Base-by-base conservation (phyloP, 352 stramenopile genomes). In the Globisporangium viniferum region DNA sequence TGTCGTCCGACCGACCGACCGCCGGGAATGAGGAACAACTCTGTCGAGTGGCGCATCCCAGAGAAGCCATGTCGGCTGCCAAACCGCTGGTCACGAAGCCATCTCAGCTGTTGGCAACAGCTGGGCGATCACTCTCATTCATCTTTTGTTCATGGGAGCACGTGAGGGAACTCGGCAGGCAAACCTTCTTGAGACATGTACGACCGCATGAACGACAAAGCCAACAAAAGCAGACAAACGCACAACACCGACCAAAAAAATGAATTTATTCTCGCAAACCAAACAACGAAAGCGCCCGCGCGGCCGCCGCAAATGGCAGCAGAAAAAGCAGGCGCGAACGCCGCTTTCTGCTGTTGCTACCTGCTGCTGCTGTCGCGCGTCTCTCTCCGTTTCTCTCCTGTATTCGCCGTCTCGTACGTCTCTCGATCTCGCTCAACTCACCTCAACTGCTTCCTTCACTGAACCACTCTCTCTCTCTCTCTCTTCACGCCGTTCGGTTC, bases 251-350 rank as follows among this genome's bases (percentile, higher is more conserved):
- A 69, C 53, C 64, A 62, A 69, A 69, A 69, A 69, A 69, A 69
- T 69, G 64, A 69, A 69, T 69, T 62, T 69, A 69, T 69, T 69
- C 64, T 68, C 55, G 54, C 60, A 66, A 66, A 68, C 63, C 46
- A 67, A 67, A 46, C 63, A 62, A 68, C 39, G 48, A 27, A 33
- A 29, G 27, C 29, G 27, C 27, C 22, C 3, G 31, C n/a, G n/a
- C n/a, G 20, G 44, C 20, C 27, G 12, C 18, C 27, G 15, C 44
- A 36, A 41, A 48, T 20, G 29, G 24, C 18, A 29, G 49, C 33
- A 59, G 33, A 7, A 51, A 36, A 51, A 36, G 22, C 5, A 29
- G 59, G 55, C 29, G 20, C 9, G 20, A 24, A 24, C 20, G 12
- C 49, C 29, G 10, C 46, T 29, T 46, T n/a, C 15, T 57, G 24